Evolutionary conservation across 345 rosid genomes (phyloP), one percentile per base, ranked within the genome.

Genomic region (Excoecaria cochinchinensis): DNA sequence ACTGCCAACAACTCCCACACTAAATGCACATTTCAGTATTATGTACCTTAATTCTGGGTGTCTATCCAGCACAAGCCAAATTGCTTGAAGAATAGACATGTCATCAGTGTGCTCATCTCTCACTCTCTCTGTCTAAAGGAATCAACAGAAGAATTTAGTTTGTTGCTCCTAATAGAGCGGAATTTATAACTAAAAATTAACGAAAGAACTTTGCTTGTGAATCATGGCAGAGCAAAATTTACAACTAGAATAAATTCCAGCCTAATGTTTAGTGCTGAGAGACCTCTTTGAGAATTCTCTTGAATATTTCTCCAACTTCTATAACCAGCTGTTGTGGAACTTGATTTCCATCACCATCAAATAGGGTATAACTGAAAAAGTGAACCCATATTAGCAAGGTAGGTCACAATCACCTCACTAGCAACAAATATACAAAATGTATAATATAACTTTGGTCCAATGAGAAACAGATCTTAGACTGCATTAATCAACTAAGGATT

Each of bases 1-100:
- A n/a, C 25, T 22, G 63, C 19, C 22, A 62, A 31, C 31, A 62
- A 47, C 50, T 22, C 73, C 44, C 60, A 24, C 21, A 62, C 74
- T 61, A 59, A 47, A 68, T 15, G 53, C 17, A 60, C 42, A 64
- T 61, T 5, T 14, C 11, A 9, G 69, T 50, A 62, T 17, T 61
- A 53, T 56, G 42, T 85, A 92, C 97, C 98, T 93, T 76, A 93
- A 75, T 55, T 88, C 94, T 48, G 94, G 97, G 82, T 87, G 84
- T 81, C 83, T 90, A 40, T 91, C 93, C 69, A 93, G 74, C 53
- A 91, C 98, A 4, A 87, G 86, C 19, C 84, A 76, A 75, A 93
- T 88, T 68, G 92, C 98, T 87, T 91, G 94, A 80, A 82, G 94
- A 79, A 93, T 88, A 57, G 98, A 93, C 89, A 93, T 89, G 83